Evolutionary conservation across 1,284 basidiomycete genomes (phyloP), one percentile per base, ranked within the genome.

Genomic region (Irpex lacteus): DNA sequence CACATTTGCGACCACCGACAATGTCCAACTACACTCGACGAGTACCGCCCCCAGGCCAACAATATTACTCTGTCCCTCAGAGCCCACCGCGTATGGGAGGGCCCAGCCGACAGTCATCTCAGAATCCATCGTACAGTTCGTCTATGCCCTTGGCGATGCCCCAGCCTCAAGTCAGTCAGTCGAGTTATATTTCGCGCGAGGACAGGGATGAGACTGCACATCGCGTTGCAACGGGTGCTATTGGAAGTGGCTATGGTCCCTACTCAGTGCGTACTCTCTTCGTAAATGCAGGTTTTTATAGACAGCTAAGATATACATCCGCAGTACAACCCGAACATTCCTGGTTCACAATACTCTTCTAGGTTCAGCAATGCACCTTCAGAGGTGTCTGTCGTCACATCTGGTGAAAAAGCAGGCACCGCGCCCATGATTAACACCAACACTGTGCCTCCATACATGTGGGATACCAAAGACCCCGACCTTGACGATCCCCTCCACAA

Each of bases 401-500:
- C 77, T 5, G 75, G 69, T 54, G 80, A 79, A 70, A 82, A 81
- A 68, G 75, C 75, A 4, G 76, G 72, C 15, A 71, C 81, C 1
- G 86, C 89, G 7, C 82, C 85, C 8, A 69, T 71, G 9, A 66
- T 70, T 11, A 57, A 32, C 18, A 71, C 72, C 1, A 66, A 70
- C 26, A 70, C 72, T 34, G 70, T 73, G 11, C 72, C 72, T 26
- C 70, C 74, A 60, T 90, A 85, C 70, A 72, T 88, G 68, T 92
- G 89, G 89, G 91, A 92, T 67, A 75, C 78, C 50, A 84, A 84
- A 72, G 91, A 92, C 63, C 86, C 89, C 6, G 91, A 93, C 71
- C 79, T 90, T 18, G 91, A 93, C 75, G 91, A 93, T 71, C 80
- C 84, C 3, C 80, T 93, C 9, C 91, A 93, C 70, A 90, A 89